phyloP scores from a whole-genome alignment of 169 alveolate species.

The Perkinsus marinus region DNA sequence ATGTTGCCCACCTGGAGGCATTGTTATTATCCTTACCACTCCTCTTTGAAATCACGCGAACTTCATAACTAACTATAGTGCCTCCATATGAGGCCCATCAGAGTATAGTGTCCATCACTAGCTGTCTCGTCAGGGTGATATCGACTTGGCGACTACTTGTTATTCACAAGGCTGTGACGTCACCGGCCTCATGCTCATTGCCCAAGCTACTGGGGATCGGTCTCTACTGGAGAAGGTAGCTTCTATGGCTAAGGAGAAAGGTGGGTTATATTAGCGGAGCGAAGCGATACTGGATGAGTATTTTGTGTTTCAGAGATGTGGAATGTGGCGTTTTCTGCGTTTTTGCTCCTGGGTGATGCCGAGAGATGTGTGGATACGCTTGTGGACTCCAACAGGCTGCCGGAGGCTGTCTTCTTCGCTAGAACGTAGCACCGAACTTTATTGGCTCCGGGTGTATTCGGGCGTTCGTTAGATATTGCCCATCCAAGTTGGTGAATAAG shows the following conservation, averaged over 20 bases:
- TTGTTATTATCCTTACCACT: not conserved
- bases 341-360: not conserved
- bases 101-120: no score
- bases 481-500: not conserved
- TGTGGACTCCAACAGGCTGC: not conserved
- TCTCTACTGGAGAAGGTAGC: not conserved
- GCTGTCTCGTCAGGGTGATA: not conserved
- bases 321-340: not conserved
- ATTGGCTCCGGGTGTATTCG: not conserved
- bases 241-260: not conserved
- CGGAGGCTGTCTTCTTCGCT: not conserved
- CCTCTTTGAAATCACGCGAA: not conserved
- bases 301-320: not conserved
- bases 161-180: not conserved
- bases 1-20: not conserved
- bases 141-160: not conserved
- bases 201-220: not conserved
- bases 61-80: no score
- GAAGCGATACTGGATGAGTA: not conserved
- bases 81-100: no score
- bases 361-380: not conserved
- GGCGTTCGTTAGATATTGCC: not conserved
- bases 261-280: not conserved
- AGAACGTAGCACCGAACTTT: not conserved
- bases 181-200: not conserved